These are phyloP conservation scores for Acaromyces ingoldii DNA, from an alignment of 1,284 basidiomycete species.

Conservation along the genomic window DNA sequence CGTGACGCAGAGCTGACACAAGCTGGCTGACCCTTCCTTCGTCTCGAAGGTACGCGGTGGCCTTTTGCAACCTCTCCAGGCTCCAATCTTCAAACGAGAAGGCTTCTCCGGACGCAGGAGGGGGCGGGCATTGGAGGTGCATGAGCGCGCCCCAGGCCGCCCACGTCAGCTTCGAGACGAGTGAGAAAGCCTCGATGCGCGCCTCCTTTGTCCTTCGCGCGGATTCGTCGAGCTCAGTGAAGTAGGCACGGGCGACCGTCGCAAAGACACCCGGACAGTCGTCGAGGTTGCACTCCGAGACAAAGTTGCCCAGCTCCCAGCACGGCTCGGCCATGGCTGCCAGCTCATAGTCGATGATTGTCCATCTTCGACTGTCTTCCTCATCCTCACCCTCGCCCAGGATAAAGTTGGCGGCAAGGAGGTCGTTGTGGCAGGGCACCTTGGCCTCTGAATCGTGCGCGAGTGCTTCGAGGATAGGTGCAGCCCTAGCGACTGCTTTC, in stretches of 20 bases:
- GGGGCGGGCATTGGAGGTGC: neutral
- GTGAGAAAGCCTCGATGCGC: neutral
- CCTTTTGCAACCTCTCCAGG: neutral
- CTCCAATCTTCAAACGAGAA: constrained; percentile 1
- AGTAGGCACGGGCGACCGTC: neutral
- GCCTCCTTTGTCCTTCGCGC: neutral
- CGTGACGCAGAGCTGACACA: too few relatives aligned
- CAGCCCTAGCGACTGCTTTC: neutral
- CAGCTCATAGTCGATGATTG: constrained; percentile 5
- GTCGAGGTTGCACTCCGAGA: neutral
- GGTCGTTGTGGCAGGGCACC: constrained; percentile 4
- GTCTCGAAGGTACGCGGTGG: neutral
- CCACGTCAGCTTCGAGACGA: constrained; percentile 4
- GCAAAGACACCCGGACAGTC: neutral
- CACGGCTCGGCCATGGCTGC: neutral
- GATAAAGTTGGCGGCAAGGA: constrained; percentile 3
- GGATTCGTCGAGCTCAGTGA: neutral
- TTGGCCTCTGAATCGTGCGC: neutral
- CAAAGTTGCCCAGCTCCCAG: constrained; percentile 3
- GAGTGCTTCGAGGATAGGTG: neutral
- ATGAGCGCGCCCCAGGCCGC: constrained; percentile 3
- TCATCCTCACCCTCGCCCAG: neutral
- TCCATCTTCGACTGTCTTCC: neutral
- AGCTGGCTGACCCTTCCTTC: neutral
- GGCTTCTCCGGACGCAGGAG: neutral